These are phyloP conservation scores for Globomyces pollinis-pini DNA, from an alignment of 192 early-diverging fungal species.

Conservation along the genomic window DNA sequence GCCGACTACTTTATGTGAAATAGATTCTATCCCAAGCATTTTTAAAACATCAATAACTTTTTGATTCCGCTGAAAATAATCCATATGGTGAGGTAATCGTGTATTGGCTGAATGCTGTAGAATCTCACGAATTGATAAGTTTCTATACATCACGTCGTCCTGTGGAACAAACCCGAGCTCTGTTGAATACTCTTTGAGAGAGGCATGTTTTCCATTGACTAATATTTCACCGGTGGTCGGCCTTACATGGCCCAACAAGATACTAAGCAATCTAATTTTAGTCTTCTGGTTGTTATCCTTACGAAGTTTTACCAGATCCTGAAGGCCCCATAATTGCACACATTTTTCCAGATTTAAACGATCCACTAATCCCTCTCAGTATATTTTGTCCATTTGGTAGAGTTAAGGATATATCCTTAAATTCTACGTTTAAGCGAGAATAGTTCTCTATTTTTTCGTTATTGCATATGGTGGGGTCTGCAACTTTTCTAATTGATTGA, in stretches of 20 bases:
- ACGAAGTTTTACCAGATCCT: constrained; percentile 51
- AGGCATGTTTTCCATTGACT: constrained; percentile 18
- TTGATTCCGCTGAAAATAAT: constrained; percentile 54
- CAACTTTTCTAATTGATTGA: no score
- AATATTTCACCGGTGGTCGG: constrained; percentile 21
- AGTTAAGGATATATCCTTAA: constrained; percentile 27
- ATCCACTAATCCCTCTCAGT: constrained; percentile 49
- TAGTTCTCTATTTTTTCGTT: no score
- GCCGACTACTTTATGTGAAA: constrained; percentile 45
- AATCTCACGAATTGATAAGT: constrained; percentile 66
- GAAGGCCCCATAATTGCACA: constrained; percentile 53
- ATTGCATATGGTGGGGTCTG: no score
- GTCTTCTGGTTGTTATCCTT: no score
- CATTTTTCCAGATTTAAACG: constrained; percentile 35
- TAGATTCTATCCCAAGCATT: constrained; percentile 35
- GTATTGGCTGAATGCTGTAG: constrained; percentile 67
- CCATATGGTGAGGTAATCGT: constrained; percentile 60
- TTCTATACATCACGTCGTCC: constrained; percentile 30
- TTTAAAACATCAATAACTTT: constrained; percentile 68
- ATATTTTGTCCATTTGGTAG: constrained; percentile 42
- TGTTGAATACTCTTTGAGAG: constrained; percentile 21
- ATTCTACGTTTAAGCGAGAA: no score
- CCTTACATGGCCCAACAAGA: constrained; percentile 22
- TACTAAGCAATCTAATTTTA: constrained; percentile 18
- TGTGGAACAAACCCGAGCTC: constrained; percentile 37